These are phyloP conservation scores for Scutellaria baicalensis DNA, from an alignment of 257 asterid species.

Conservation along the genomic window DNA sequence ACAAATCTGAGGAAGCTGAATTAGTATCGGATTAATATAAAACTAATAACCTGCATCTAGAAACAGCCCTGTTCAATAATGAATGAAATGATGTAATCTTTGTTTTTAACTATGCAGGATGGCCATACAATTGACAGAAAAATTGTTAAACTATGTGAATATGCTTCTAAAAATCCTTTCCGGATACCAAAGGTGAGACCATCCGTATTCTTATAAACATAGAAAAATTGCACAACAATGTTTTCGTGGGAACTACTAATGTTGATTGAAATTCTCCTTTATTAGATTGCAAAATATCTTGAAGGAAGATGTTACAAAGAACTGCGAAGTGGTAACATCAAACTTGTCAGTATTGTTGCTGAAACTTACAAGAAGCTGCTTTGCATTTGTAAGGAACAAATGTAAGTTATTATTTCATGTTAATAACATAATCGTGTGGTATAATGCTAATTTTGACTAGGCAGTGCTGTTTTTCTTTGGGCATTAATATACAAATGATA, in stretches of 20 bases:
- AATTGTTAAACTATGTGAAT: conserved; percentile 81
- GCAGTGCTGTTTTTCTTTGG: neutral
- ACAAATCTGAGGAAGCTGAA: no score
- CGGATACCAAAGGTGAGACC: conserved; percentile 78
- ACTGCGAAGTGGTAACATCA: conserved; percentile 62
- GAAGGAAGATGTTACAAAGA: conserved; percentile 95
- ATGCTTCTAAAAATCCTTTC: conserved; percentile 86
- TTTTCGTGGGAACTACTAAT: conserved; percentile 10
- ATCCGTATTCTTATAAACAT: neutral
- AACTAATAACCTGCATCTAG: no score
- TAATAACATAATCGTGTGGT: neutral
- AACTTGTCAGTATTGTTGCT: conserved; percentile 53
- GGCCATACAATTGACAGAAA: conserved; percentile 66
- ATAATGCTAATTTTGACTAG: conserved; percentile 1
- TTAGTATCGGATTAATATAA: no score
- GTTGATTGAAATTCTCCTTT: conserved; percentile 3
- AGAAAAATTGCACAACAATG: neutral
- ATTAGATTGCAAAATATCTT: conserved; percentile 78
- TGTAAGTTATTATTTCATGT: conserved; percentile 45
- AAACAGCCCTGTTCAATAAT: no score
- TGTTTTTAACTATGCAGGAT: conserved; percentile 43
- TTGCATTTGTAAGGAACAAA: conserved; percentile 73
- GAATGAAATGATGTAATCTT: neutral
- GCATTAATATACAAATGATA: neutral
- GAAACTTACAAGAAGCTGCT: conserved; percentile 72